Conservation (phyloP, 2,329 filamentous ascomycete species). For the Fusarium succisae region DNA sequence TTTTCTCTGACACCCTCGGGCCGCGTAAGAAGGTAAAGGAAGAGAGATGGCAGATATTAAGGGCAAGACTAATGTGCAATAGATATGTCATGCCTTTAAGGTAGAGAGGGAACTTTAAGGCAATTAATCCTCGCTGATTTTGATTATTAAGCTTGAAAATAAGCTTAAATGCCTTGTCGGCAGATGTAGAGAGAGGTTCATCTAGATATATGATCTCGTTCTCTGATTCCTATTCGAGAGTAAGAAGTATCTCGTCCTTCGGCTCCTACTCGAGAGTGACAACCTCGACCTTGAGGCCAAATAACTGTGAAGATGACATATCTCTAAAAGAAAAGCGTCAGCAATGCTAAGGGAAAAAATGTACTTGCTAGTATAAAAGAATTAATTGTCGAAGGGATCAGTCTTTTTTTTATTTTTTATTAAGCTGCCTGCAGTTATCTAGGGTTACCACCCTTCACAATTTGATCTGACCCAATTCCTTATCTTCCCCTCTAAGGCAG, state of each 20-base stretch:
- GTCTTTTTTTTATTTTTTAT: too few relatives aligned
- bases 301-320: background rate
- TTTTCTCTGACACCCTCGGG: background rate
- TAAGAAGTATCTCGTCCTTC: background rate
- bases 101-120: background rate
- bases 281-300: background rate
- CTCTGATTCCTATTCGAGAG: background rate
- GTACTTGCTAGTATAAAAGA: rapidly evolving
- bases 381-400: background rate
- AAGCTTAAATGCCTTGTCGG: background rate
- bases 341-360: rapidly evolving
- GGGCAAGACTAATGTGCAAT: background rate
- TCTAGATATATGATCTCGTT: background rate
- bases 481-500: too few relatives aligned
- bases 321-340: background rate
- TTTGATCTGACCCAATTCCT: too few relatives aligned
- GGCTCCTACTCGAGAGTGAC: background rate
- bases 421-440: too few relatives aligned
- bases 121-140: background rate
- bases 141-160: background rate
- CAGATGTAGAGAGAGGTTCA: background rate
- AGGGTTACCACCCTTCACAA: too few relatives aligned
- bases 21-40: rapidly evolving
- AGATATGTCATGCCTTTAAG: background rate
- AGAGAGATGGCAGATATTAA: background rate